A percentile compares a stretch with the other conserved stretches of the same genome.
Evolutionary conservation across 1,139 yeast species (phyloP).

Genomic region (Candida neerlandica): DNA sequence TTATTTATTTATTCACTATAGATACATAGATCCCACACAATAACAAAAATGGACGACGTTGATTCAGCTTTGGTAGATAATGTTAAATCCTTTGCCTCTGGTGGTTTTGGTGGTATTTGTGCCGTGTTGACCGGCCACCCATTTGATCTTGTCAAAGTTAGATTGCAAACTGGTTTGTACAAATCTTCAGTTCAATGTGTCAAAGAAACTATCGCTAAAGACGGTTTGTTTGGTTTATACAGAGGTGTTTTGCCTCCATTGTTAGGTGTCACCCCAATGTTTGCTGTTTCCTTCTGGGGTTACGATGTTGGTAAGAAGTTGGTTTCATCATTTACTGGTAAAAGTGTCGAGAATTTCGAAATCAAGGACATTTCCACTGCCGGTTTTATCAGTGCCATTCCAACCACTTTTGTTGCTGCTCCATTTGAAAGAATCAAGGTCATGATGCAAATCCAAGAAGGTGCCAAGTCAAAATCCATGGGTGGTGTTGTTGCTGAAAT

Average conservation of each 20-base stretch:
- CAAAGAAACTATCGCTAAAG: conserved; percentile 64
- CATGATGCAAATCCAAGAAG: conserved; percentile 77
- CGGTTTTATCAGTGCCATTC: conserved; percentile 94
- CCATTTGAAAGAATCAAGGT: conserved; percentile 97
- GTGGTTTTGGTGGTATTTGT: conserved; percentile 67
- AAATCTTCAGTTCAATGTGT: conserved; percentile 66
- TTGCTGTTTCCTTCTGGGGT: conserved; percentile 98
- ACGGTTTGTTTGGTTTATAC: conserved; percentile 79
- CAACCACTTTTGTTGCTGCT: conserved; percentile 93
- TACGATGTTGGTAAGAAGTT: conserved; percentile 88
- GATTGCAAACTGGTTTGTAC: conserved; percentile 79
- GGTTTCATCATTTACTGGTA: conserved; percentile 51
- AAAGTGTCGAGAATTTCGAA: conserved; percentile 47
- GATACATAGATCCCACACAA: conserved; percentile 4
- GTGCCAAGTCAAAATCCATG: conserved; percentile 56
- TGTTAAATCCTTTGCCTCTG: conserved; percentile 83
- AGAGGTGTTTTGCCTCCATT: conserved; percentile 89
- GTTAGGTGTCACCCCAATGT: conserved; percentile 96
- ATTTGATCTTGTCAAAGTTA: conserved; percentile 88
- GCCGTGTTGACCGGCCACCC: conserved; percentile 85
- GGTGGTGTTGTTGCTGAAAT: conserved; percentile 67
- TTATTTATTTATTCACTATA: neutral
- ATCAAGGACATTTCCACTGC: conserved; percentile 83
- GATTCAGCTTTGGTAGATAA: conserved; percentile 52
- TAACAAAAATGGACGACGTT: conserved; percentile 43